A percentile compares a stretch with the other conserved stretches of the same genome.
phyloP scores from a whole-genome alignment of 805 yeast species.

The Myxozyma kluyveri region DNA sequence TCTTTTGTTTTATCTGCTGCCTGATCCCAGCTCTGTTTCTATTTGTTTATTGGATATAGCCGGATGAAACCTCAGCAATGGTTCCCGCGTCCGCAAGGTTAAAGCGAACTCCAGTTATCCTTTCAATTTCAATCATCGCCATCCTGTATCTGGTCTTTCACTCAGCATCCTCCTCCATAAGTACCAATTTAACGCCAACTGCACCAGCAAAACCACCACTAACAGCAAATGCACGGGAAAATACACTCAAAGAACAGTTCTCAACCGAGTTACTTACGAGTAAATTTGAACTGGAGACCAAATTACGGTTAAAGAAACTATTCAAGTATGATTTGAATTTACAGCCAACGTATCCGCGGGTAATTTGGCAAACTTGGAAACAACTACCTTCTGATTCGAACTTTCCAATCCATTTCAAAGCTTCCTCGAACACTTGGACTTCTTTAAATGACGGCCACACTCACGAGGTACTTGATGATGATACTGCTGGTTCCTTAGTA shows the following conservation, averaged over 20 bases:
- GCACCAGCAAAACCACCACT: slow-evolving; percentile 8
- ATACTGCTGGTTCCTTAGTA: slow-evolving; percentile 55
- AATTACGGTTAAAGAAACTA: slow-evolving; percentile 57
- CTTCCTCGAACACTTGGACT: slow-evolving; percentile 62
- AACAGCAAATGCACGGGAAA: neutral
- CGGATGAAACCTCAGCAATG: too few relatives aligned
- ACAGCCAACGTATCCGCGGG: slow-evolving; percentile 61
- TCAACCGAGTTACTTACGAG: neutral
- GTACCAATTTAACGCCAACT: slow-evolving; percentile 1
- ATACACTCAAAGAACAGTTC: slow-evolving; percentile 1
- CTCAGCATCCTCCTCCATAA: neutral
- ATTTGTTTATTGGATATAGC: too few relatives aligned
- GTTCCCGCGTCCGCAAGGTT: neutral
- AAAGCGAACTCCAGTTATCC: slow-evolving; percentile 7
- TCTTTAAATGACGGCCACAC: slow-evolving; percentile 48
- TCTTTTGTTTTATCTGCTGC: too few relatives aligned
- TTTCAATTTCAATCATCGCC: slow-evolving; percentile 6
- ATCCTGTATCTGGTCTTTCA: slow-evolving; percentile 9
- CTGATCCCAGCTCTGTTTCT: too few relatives aligned
- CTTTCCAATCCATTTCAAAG: slow-evolving; percentile 55
- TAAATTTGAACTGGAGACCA: slow-evolving; percentile 41
- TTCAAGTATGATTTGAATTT: slow-evolving; percentile 67
- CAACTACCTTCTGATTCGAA: slow-evolving; percentile 53
- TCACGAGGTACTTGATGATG: slow-evolving; percentile 74
- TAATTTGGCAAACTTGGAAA: slow-evolving; percentile 96